Base-by-base conservation (phyloP, 2,329 filamentous ascomycete species). In the Cordyceps militaris region DNA sequence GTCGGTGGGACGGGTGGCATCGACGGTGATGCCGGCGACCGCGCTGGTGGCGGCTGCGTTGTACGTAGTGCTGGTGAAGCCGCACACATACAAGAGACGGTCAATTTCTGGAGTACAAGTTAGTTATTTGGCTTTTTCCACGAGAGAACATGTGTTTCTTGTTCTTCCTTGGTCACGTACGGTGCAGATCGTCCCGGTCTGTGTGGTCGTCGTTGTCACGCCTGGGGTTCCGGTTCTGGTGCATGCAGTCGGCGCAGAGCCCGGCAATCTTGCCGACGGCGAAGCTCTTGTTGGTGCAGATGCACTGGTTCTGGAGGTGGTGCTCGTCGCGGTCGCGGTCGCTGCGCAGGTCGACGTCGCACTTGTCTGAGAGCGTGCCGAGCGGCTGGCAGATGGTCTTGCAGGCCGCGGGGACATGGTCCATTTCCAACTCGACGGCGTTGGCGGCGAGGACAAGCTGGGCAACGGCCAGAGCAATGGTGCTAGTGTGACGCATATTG, bases 281-380 rank as follows among this genome's bases (percentile, higher is more conserved):
- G 64, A 76, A 72, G 63, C 71, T 71, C 51, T 66, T 60, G 66
- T 76, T 73, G 62, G 71, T 70, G 67, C 74, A 74, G 55, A 75
- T 61, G 61, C 74, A 76, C 62, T 75, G 71, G 8, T 63, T 64
- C 64, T 70, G 65, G 52, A 74, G 69, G 14, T 65, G 68, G 44
- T 70, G 64, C 62, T 75, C 71, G 32, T 67, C 62, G 19, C 64
- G 65, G 63, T 73, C 69, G 14, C 61, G 66, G 56, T 69, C 63
- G 44, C 64, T 65, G 24, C 42, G 53, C 32, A 69, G 64, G 57
- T 71, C 66, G 32, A 69, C 67, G 24, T 72, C 69, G 60, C 74
- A 76, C 30, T 62, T 64, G 34, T 65, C 65, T 47, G 68, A 70
- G 28, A 75, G 67, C n/a, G 68, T 59, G 11, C 65, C 67, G 36